phyloP scores from a whole-genome alignment of 108 stramenopile species.

The Nannochloropsis oceanica region DNA sequence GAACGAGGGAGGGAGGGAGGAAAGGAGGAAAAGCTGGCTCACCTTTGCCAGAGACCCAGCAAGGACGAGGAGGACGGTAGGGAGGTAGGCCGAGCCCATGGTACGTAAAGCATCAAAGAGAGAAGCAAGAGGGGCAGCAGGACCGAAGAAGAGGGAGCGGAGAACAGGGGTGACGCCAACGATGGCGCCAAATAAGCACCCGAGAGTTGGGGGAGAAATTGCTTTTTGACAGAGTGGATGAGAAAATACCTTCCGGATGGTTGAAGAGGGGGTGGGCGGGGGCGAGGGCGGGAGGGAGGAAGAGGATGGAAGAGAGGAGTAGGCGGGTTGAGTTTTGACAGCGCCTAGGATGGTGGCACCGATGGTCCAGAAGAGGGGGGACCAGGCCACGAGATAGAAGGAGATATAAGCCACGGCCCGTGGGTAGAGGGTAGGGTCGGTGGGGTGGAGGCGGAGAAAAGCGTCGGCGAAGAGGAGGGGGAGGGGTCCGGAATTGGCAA shows the following conservation, averaged over 20 bases:
- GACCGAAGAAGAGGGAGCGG: neutral
- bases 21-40: too few species aligned
- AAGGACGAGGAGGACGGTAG: slow-evolving; percentile 27
- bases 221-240: too few species aligned
- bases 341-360: neutral
- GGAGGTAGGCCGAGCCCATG: slow-evolving; percentile 25
- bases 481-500: slow-evolving; percentile 39
- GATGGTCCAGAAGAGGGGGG: slow-evolving; percentile 36
- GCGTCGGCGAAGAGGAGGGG: slow-evolving; percentile 36
- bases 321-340: neutral
- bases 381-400: slow-evolving; percentile 40
- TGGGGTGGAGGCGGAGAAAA: slow-evolving; percentile 3
- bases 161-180: slow-evolving; percentile 6
- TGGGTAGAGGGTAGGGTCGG: slow-evolving; percentile 13
- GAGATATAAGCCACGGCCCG: slow-evolving; percentile 32
- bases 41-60: slow-evolving; percentile 20
- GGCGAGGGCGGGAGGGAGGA: neutral
- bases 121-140: slow-evolving; percentile 13
- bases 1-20: too few species aligned
- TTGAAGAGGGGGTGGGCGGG: neutral
- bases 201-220: too few species aligned
- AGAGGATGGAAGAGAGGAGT: too few species aligned
- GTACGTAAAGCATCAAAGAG: slow-evolving; percentile 26
- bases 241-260: too few species aligned
- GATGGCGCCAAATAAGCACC: slow-evolving; percentile 4